Conservation (phyloP, 2,329 filamentous ascomycete genomes). For the Pseudogymnoascus sp. region DNA sequence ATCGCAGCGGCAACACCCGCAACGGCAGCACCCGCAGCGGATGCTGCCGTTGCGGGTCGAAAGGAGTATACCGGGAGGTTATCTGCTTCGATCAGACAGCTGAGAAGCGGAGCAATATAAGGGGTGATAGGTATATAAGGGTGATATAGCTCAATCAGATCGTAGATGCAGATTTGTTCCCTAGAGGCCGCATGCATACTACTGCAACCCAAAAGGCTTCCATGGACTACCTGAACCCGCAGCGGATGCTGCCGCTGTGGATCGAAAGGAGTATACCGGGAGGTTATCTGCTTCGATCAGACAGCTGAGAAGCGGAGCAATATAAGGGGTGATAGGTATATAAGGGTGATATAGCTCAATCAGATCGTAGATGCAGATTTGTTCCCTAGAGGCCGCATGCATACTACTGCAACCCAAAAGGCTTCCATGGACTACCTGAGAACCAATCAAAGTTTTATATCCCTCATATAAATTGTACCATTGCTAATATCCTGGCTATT, state of each 20-base stretch:
- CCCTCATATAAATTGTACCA: neutral
- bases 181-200: neutral
- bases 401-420: neutral
- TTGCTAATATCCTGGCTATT: neutral
- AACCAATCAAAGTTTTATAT: neutral
- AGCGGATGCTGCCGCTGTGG: neutral
- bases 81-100: neutral
- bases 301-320: neutral
- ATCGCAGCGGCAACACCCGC: neutral
- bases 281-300: neutral
- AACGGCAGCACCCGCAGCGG: too few species aligned
- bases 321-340: neutral
- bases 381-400: neutral
- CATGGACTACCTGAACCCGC: neutral
- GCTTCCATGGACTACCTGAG: neutral
- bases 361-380: neutral
- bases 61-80: neutral
- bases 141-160: neutral
- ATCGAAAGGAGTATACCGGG: neutral
- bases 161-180: neutral
- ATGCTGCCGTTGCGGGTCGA: neutral
- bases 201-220: neutral
- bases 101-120: neutral
- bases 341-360: neutral
- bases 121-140: neutral